Conservation (phyloP, 495 filamentous ascomycete genomes). For the Saxispiralis lemnorum region DNA sequence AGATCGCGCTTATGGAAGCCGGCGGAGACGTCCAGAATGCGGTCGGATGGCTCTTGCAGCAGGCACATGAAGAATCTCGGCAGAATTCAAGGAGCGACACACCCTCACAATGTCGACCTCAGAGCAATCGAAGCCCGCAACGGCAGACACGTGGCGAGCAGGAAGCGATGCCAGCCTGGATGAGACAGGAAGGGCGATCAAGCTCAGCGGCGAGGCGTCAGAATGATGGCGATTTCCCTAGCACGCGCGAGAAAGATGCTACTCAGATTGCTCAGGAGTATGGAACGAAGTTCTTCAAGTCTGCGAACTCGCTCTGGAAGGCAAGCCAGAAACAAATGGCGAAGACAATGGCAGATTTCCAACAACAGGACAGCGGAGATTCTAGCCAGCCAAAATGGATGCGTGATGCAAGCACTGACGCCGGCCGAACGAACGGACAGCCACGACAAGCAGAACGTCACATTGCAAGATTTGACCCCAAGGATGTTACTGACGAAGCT, state of each 20-base stretch:
- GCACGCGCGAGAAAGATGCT: conserved; percentile 50
- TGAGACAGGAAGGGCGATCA: conserved; percentile 24
- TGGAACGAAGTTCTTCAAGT: conserved; percentile 71
- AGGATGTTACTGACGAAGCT: conserved; percentile 66
- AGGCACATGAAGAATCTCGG: conserved; percentile 60
- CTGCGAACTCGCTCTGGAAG: conserved; percentile 90
- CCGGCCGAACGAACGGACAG: conserved; percentile 2
- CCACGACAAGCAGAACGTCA: conserved; percentile 4
- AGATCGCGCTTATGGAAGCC: conserved; percentile 59
- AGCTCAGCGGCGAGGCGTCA: conserved; percentile 26
- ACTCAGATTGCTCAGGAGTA: conserved; percentile 65
- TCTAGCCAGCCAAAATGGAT: conserved; percentile 88
- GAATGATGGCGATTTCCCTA: conserved; percentile 38
- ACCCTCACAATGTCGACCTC: conserved; percentile 14
- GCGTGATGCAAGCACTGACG: conserved; percentile 39
- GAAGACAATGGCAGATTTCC: conserved; percentile 80
- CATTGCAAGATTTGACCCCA: too few species aligned
- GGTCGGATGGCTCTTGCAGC: conserved; percentile 74
- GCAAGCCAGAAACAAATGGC: conserved; percentile 85
- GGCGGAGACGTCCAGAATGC: conserved; percentile 74
- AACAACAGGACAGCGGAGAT: conserved; percentile 48
- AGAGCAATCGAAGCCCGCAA: conserved; percentile 20
- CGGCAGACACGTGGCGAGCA: conserved; percentile 23
- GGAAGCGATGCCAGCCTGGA: conserved; percentile 30
- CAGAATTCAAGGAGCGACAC: conserved; percentile 35